A percentile compares a stretch with the other conserved stretches of the same genome.
Evolutionary conservation across 1,284 basidiomycete species (phyloP).

Genomic region (Cutaneotrichosporon cutaneum): DNA sequence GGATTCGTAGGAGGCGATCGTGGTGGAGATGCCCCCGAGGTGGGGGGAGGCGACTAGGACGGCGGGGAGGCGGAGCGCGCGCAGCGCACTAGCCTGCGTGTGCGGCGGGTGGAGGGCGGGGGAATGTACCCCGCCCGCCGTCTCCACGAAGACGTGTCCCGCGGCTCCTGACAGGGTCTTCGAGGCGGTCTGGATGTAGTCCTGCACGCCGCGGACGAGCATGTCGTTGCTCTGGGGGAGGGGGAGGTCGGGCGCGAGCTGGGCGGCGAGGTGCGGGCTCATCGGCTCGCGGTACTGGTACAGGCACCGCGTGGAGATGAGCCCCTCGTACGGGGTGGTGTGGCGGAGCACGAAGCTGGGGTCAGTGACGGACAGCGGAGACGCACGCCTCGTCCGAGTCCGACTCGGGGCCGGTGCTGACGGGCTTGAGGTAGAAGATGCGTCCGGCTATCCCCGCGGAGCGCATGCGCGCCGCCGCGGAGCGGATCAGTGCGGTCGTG

Average conservation of each 20-base stretch:
- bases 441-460: slow-evolving; percentile 46
- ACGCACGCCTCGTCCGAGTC: slow-evolving; percentile 79
- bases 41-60: slow-evolving; percentile 83
- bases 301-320: slow-evolving; percentile 68
- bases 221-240: slow-evolving; percentile 59
- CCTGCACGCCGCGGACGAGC: slow-evolving; percentile 67
- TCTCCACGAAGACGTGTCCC: slow-evolving; percentile 84
- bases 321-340: slow-evolving; percentile 54
- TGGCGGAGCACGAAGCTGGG: slow-evolving; percentile 69
- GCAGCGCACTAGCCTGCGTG: slow-evolving; percentile 79
- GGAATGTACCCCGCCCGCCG: slow-evolving; percentile 93
- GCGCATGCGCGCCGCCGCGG: slow-evolving; percentile 59
- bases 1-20: slow-evolving; percentile 89
- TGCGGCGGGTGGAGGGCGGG: slow-evolving; percentile 77
- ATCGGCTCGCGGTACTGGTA: slow-evolving; percentile 85
- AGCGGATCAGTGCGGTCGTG: slow-evolving; percentile 74
- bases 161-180: slow-evolving; percentile 23
- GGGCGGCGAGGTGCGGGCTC: slow-evolving; percentile 85
- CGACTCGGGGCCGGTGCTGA: slow-evolving; percentile 77
- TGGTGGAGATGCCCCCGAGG: slow-evolving; percentile 93
- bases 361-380: slow-evolving; percentile 6
- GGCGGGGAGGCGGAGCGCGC: slow-evolving; percentile 80
- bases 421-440: slow-evolving; percentile 84
- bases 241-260: slow-evolving; percentile 58
- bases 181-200: slow-evolving; percentile 51